These are phyloP conservation scores for Toxoplasma gondii DNA, from an alignment of 169 alveolate genomes.

Conservation along the genomic window DNA sequence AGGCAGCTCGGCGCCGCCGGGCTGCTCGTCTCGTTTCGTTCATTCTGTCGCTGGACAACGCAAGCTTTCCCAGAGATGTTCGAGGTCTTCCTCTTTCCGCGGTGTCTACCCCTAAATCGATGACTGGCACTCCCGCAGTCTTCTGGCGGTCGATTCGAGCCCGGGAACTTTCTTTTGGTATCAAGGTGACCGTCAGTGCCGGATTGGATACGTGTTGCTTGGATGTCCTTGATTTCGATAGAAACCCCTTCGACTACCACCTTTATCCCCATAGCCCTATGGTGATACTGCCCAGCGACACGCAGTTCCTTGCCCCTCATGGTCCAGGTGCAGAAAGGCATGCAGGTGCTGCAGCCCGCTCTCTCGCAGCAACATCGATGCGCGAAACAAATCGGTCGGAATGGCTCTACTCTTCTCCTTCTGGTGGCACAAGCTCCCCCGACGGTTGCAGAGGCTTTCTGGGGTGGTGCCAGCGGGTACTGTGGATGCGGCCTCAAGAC, in stretches of 20 bases:
- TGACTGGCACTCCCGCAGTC: not conserved
- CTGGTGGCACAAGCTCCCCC: not conserved
- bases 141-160: constrained; percentile 72
- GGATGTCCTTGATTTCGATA: constrained; percentile 68
- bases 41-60: constrained; percentile 13
- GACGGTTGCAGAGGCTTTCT: too few relatives aligned
- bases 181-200: constrained; percentile 65
- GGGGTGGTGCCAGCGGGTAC: too few relatives aligned
- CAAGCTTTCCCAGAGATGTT: not conserved
- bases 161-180: constrained; percentile 70
- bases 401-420: not conserved
- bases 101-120: not conserved
- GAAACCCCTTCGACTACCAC: constrained; percentile 62
- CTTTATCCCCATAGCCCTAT: constrained; percentile 65
- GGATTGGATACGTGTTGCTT: constrained; percentile 51
- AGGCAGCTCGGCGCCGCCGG: constrained; percentile 40
- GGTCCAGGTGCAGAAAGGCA: not conserved
- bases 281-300: constrained; percentile 64
- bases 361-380: not conserved
- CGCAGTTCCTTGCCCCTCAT: not conserved
- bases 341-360: not conserved
- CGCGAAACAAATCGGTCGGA: not conserved
- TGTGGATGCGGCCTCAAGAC: too few relatives aligned
- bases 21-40: constrained; percentile 34
- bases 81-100: not conserved